Evolutionary conservation across 2,329 filamentous ascomycete genomes (phyloP), one percentile per base, ranked within the genome.

Genomic region (Claviceps sp.): DNA sequence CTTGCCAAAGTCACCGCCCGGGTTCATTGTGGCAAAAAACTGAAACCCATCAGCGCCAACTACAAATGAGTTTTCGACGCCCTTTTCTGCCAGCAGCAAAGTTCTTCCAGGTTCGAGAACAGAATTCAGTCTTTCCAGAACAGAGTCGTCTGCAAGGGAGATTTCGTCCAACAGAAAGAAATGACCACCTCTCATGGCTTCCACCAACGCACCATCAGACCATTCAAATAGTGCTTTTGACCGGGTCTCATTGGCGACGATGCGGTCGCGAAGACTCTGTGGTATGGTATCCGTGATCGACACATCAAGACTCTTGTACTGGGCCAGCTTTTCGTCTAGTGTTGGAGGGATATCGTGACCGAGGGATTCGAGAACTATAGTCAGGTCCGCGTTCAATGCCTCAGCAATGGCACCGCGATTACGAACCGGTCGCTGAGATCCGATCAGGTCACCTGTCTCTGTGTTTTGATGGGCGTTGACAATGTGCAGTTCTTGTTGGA

Each of bases 391-490:
- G 36, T 74, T 71, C 34, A 97, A 70, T 1, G 78, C 66, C 29
- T 85, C 79, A 38, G 86, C 71, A 37, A 95, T 80, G 1, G 80
- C 80, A 14, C 83, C 80, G 43, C 90, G 80, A 64, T 97, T 97
- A 56, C 94, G 79, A 22, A 97, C 80, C 3, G 93, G 93, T 54
- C 93, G 75, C 66, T 98, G 93, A 3, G 93, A 93, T 57, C 93
- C 93, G 57, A 99, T 97, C 11, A 99, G 75, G 66, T 99, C 93
- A 16, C 93, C 91, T 0, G 94, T 97, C 66, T 99, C 94, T 0
- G 93, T 90, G 58, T 98, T 99, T 59, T 97, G 91, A 67, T 99
- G 94, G 2, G 94, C 93, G 63, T 98, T 99, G 61, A 98, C 85
- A 59, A 91, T 93, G 58, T 90, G 83, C 40, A 99, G 72, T 56